Percentiles rank a stretch among this genome's conserved stretches.
Conservation (phyloP, 1,284 basidiomycete species). For the Pyrrhoderma lamaoense region DNA sequence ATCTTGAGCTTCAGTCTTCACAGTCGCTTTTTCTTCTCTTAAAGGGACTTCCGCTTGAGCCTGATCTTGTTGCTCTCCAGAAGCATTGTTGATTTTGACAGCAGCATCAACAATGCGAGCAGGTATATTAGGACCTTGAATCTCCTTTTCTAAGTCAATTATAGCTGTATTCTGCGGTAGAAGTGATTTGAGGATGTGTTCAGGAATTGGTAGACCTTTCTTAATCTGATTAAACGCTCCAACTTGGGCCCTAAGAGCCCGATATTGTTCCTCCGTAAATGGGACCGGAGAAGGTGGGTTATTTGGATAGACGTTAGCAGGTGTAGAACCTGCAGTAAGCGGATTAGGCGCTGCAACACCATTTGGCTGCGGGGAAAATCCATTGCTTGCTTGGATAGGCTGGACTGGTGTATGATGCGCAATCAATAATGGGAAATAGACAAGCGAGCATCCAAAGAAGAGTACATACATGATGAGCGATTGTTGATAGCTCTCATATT, state of each 20-base stretch:
- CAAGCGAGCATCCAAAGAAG: not conserved
- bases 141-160: slow-evolving; percentile 56
- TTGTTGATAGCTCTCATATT: slow-evolving; percentile 19
- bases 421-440: not conserved
- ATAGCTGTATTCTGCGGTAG: slow-evolving; percentile 52
- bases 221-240: slow-evolving; percentile 82
- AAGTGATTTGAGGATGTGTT: slow-evolving; percentile 74
- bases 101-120: slow-evolving; percentile 69
- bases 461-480: slow-evolving; percentile 13
- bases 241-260: slow-evolving; percentile 82
- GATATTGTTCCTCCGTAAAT: slow-evolving; percentile 81
- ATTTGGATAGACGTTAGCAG: slow-evolving; percentile 27
- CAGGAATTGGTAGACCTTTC: slow-evolving; percentile 75
- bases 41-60: slow-evolving; percentile 13
- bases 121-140: slow-evolving; percentile 51
- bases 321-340: slow-evolving; percentile 26
- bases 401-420: not conserved
- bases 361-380: slow-evolving; percentile 20
- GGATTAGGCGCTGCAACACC: slow-evolving; percentile 22
- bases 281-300: slow-evolving; percentile 58
- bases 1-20: slow-evolving; percentile 27
- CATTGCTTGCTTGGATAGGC: slow-evolving; percentile 20
- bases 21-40: slow-evolving; percentile 22
- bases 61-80: slow-evolving; percentile 27
- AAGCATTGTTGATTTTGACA: slow-evolving; percentile 68